Conservation (phyloP, 306 rosid species). For the Styphnolobium japonicum region DNA sequence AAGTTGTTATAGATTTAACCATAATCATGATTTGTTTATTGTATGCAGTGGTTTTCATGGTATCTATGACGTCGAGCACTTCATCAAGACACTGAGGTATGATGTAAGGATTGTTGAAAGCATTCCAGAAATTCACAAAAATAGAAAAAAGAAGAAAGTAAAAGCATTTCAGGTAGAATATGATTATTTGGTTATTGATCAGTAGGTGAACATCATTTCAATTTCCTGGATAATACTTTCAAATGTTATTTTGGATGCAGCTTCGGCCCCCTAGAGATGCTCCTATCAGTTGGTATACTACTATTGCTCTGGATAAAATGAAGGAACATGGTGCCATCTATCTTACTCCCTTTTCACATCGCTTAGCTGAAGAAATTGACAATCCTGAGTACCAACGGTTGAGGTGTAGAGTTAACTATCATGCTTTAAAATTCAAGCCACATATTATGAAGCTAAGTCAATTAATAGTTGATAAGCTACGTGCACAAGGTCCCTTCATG, state of each 20-base stretch:
- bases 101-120: conserved; percentile 83
- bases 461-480: conserved; percentile 91
- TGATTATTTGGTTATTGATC: conserved; percentile 10
- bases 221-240: conserved; percentile 15
- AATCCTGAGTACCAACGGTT: conserved; percentile 88
- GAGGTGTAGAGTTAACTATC: conserved; percentile 96
- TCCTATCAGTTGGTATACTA: conserved; percentile 82
- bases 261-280: conserved; percentile 94
- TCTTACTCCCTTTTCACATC: conserved; percentile 98
- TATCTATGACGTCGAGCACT: conserved; percentile 94
- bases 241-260: conserved; percentile 48
- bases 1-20: neutral
- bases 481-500: conserved; percentile 86
- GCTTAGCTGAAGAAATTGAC: conserved; percentile 95
- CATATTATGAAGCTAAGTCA: conserved; percentile 85
- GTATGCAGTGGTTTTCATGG: conserved; percentile 83
- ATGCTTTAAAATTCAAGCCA: conserved; percentile 90
- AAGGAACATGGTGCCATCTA: conserved; percentile 87
- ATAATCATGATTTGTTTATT: conserved; percentile 10
- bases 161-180: conserved; percentile 78
- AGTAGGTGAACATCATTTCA: conserved; percentile 13
- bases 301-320: conserved; percentile 79
- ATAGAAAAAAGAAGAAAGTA: conserved; percentile 81
- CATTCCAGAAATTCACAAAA: conserved; percentile 77
- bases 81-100: conserved; percentile 68